phyloP scores from a whole-genome alignment of 2,329 filamentous ascomycete genomes.

The Exserohilum turcica region DNA sequence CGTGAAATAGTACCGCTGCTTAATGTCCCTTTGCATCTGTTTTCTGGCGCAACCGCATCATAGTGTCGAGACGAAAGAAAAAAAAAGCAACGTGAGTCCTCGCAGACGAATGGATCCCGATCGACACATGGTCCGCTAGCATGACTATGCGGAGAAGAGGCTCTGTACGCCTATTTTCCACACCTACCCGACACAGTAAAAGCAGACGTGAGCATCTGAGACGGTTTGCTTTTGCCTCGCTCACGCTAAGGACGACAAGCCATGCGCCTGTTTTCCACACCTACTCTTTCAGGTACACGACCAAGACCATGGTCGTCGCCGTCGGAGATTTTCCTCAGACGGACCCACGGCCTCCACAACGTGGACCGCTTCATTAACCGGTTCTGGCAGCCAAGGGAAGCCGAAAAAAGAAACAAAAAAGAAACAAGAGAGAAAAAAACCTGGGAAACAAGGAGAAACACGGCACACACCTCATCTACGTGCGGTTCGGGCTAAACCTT shows the following conservation, averaged over 20 bases:
- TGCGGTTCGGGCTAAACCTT: background rate
- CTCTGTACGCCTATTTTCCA: conserved; percentile 16
- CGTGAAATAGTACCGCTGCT: too few relatives aligned
- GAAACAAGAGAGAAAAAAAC: too few relatives aligned
- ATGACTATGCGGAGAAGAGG: conserved; percentile 7
- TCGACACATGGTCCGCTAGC: background rate
- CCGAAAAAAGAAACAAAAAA: background rate
- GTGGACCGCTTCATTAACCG: too few relatives aligned
- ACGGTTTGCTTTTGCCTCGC: background rate
- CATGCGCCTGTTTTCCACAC: conserved; percentile 12
- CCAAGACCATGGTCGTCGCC: background rate
- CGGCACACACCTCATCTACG: background rate
- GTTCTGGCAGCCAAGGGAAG: too few relatives aligned
- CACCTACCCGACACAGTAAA: conserved; percentile 13
- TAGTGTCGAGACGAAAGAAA: background rate
- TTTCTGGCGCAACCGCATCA: background rate
- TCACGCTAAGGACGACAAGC: conserved; percentile 12
- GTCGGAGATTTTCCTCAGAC: background rate
- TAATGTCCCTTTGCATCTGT: background rate
- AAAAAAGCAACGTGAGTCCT: background rate
- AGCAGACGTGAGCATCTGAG: background rate
- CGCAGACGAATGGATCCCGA: background rate
- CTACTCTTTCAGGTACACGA: conserved; percentile 5
- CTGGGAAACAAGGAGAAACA: too few relatives aligned
- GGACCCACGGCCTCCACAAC: background rate